phyloP scores from a whole-genome alignment of 169 alveolate genomes.

The Eimeria sp. region DNA sequence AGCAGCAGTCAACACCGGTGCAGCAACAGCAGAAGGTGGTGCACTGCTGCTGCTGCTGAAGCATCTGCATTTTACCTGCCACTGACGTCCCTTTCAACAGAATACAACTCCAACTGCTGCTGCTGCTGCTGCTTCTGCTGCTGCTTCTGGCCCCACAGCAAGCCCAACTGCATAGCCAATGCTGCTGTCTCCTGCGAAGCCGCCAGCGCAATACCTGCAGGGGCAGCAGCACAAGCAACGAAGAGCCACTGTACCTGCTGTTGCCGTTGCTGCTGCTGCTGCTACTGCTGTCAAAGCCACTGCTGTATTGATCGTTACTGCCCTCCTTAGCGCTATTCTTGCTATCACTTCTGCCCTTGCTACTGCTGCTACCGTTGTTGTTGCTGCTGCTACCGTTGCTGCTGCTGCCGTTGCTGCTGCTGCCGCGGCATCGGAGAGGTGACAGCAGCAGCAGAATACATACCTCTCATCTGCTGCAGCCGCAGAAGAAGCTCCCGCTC shows the following conservation, averaged over 20 bases:
- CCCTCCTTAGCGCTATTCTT: neutral
- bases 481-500: conserved; percentile 12
- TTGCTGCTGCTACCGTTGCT: conserved; percentile 18
- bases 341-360: conserved; percentile 10
- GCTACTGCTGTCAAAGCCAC: neutral
- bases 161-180: conserved; percentile 17
- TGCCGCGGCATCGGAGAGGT: neutral
- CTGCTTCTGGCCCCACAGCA: conserved; percentile 7
- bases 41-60: conserved; percentile 12
- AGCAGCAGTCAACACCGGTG: neutral
- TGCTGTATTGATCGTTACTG: neutral
- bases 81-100: neutral
- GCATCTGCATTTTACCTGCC: conserved; percentile 21
- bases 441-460: neutral
- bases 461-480: conserved; percentile 41
- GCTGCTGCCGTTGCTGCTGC: conserved; percentile 4
- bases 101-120: neutral
- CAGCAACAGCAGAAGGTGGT: neutral
- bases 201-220: conserved; percentile 14
- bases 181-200: conserved; percentile 34
- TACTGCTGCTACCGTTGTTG: neutral
- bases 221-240: conserved; percentile 10
- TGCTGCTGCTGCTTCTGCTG: conserved; percentile 43
- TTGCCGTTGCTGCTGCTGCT: conserved; percentile 1
- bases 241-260: neutral